Base-by-base conservation (phyloP, 805 yeast species). In the Pichia ethanolica region DNA sequence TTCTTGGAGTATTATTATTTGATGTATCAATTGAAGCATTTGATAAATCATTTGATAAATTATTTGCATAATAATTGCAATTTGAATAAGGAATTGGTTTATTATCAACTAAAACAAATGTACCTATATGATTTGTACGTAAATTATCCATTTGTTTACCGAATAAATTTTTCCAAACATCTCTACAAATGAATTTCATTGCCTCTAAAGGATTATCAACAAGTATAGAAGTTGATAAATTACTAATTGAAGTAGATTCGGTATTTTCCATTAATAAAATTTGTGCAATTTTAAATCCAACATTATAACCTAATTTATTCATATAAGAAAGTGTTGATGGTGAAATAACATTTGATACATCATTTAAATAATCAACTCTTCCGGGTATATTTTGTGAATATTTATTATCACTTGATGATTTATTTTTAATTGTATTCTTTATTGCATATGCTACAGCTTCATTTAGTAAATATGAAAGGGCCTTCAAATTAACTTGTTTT, bases 121-220 rank as follows among this genome's bases (percentile, higher is more conserved):
- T 86, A 7, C 93, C 84, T 37, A 95, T 70, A 64, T 93, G 97
- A 62, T 93, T 93, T 1, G 99, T 93, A 53, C 95, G 78, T 51
- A 93, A 72, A 57, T 89, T 89, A 63, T 90, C 97, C 72, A 93
- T 87, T 63, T 86, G 97, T 66, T 89, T 91, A 37, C 82, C 79
- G 67, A 80, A 89, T 32, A 91, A 62, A 47, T 76, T 68, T 57
- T 78, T 81, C 98, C 98, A 93, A 32, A 90, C 84, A 57, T 90
- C 97, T 42, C 95, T 77, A 63, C 98, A 90, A 5, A 93, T 78
- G 63, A 88, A 89, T 67, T 91, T 91, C 88, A 93, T 87, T 38
- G 91, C 77, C 55, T 87, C 90, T 37, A 91, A 67, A 11, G 86
- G 73, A 26, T 41, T 42, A 5, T 42, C 47, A 12, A 33, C 30